phyloP scores from a whole-genome alignment of 1,284 basidiomycete species.

The Paramarasmius palmivorus region DNA sequence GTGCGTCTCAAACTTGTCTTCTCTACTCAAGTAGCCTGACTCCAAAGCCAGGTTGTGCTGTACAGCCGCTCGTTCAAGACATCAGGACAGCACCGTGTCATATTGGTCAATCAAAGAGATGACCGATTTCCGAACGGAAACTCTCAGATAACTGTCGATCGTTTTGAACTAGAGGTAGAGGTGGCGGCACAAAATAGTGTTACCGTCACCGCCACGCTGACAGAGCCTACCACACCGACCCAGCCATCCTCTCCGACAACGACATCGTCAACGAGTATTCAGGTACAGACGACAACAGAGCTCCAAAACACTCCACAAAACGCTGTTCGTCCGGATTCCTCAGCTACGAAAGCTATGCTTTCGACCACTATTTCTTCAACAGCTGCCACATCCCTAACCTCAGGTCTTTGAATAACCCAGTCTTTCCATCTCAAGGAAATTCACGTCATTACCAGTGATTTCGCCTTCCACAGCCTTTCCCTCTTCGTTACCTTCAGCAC shows the following conservation, averaged over 20 bases:
- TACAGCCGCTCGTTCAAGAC: conserved; percentile 3
- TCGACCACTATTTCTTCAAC: too few species aligned
- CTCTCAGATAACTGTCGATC: conserved; percentile 28
- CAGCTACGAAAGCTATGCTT: too few species aligned
- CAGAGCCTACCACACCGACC: conserved; percentile 2
- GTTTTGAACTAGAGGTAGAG: conserved; percentile 24
- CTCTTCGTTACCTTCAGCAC: too few species aligned
- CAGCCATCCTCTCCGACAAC: not conserved
- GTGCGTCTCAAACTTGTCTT: conserved; percentile 18
- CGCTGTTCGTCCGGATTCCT: too few species aligned
- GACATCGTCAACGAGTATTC: too few species aligned
- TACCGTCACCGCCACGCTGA: not conserved
- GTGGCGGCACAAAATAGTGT: not conserved
- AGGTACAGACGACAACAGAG: too few species aligned
- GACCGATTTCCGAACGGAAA: conserved; percentile 17
- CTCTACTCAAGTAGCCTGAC: conserved; percentile 9
- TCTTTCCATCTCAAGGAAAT: too few species aligned
- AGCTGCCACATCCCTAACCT: too few species aligned
- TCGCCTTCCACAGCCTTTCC: too few species aligned
- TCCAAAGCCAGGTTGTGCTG: conserved; percentile 23
- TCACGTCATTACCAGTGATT: too few species aligned
- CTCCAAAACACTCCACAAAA: too few species aligned
- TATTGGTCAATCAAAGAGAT: conserved; percentile 4
- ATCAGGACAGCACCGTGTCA: not conserved
- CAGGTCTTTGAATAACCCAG: too few species aligned